Evolutionary conservation across 2,329 filamentous ascomycete genomes (phyloP).

Genomic region (Penicillium sp.): DNA sequence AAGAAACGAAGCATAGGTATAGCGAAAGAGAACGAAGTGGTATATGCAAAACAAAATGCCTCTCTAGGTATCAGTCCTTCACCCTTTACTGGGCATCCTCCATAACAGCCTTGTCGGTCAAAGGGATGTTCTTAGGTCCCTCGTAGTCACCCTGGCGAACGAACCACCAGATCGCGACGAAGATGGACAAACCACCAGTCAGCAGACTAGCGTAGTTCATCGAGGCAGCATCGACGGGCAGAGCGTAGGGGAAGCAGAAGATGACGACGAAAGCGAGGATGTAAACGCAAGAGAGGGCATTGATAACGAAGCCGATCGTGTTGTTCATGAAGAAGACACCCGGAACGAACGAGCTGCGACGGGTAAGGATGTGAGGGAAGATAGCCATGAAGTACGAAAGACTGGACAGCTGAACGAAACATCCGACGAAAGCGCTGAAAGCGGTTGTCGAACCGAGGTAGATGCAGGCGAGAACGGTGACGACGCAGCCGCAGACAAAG

Average conservation of each 20-base stretch:
- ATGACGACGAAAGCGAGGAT: conserved; percentile 60
- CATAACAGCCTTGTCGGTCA: conserved; percentile 34
- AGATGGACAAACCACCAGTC: conserved; percentile 53
- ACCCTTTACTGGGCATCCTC: conserved; percentile 31
- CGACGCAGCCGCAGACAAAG: conserved; percentile 54
- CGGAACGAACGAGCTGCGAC: conserved; percentile 52
- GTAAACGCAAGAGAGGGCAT: conserved; percentile 52
- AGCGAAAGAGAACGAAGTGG: conserved; percentile 9
- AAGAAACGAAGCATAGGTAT: conserved; percentile 7
- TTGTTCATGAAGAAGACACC: conserved; percentile 58
- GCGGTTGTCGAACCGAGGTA: conserved; percentile 57
- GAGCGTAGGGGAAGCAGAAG: conserved; percentile 58
- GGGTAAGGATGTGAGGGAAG: conserved; percentile 52
- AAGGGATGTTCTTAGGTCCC: conserved; percentile 38
- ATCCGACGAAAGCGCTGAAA: conserved; percentile 59
- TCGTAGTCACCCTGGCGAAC: conserved; percentile 35
- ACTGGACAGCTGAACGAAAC: conserved; percentile 59
- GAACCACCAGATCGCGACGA: conserved; percentile 51
- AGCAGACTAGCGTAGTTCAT: conserved; percentile 60
- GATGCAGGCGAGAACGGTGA: conserved; percentile 58
- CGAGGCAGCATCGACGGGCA: conserved; percentile 46
- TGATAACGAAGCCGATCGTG: conserved; percentile 51
- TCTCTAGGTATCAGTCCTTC: not conserved
- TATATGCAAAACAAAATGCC: conserved; percentile 14
- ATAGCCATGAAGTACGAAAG: conserved; percentile 58